A percentile compares a stretch with the other conserved stretches of the same genome.
These are phyloP conservation scores for Fusarium marasasianum DNA, from an alignment of 2,329 filamentous ascomycete species.

Conservation along the genomic window DNA sequence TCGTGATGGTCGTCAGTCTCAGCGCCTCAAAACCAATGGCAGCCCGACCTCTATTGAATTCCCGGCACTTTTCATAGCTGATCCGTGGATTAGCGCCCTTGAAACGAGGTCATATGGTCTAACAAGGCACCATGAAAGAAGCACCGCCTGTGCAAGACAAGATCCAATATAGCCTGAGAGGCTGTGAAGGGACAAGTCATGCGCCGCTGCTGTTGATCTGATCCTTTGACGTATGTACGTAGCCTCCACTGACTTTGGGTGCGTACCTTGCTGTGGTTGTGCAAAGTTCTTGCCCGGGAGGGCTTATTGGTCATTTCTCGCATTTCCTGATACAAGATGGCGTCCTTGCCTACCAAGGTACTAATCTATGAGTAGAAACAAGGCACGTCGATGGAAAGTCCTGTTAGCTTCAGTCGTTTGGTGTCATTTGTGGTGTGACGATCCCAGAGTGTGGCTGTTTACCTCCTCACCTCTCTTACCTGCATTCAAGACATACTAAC, in stretches of 20 bases:
- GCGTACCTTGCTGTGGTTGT: neutral
- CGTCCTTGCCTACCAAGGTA: neutral
- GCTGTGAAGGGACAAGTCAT: constrained; percentile 9
- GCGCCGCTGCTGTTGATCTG: neutral
- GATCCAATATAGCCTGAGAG: constrained; percentile 16
- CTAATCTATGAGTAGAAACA: neutral
- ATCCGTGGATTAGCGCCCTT: constrained; percentile 31
- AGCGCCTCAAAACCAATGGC: constrained; percentile 23
- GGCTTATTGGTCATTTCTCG: neutral
- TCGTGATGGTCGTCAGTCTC: constrained; percentile 23
- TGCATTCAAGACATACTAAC: neutral
- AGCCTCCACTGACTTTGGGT: neutral
- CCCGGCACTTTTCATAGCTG: constrained; percentile 29
- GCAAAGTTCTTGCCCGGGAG: neutral
- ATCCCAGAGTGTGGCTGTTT: constrained; percentile 22
- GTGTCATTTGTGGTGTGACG: constrained; percentile 33
- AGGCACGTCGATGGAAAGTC: neutral
- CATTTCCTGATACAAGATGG: neutral
- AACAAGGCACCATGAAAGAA: constrained; percentile 21
- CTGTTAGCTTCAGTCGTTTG: neutral
- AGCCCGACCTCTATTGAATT: constrained; percentile 26
- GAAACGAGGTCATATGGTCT: constrained; percentile 33
- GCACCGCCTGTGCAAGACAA: constrained; percentile 1
- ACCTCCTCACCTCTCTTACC: constrained; percentile 3
- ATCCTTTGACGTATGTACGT: constrained; percentile 4